A percentile compares a stretch with the other conserved stretches of the same genome.
Evolutionary conservation across 129 eudicot genomes (phyloP).

Genomic region (Heracleum sosnowskyi): DNA sequence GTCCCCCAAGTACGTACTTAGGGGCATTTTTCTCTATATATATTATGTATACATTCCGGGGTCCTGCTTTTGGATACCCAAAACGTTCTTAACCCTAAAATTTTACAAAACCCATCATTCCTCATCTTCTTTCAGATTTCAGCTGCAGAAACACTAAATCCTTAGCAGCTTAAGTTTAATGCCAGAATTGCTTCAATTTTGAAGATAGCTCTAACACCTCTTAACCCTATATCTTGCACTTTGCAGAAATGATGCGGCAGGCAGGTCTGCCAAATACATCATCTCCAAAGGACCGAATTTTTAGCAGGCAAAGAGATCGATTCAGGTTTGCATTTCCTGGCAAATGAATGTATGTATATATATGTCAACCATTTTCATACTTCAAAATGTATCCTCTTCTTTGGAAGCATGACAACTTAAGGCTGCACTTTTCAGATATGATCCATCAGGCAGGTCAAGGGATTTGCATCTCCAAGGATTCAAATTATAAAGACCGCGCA

Average conservation of each 20-base stretch:
- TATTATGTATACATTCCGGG: not conserved
- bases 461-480: not conserved
- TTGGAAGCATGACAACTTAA: conserved; percentile 5
- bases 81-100: not conserved
- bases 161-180: not conserved
- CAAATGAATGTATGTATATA: conserved; percentile 25
- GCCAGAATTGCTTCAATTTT: not conserved
- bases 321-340: conserved; percentile 45
- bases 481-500: not conserved
- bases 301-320: conserved; percentile 40
- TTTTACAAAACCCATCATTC: not conserved
- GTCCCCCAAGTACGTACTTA: too few relatives aligned
- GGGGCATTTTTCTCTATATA: too few relatives aligned
- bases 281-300: conserved; percentile 65
- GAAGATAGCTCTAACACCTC: not conserved
- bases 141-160: not conserved
- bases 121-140: not conserved
- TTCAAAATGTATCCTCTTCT: not conserved
- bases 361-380: not conserved
- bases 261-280: conserved; percentile 64
- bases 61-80: not conserved
- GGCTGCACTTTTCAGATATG: not conserved
- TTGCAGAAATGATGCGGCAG: conserved; percentile 69
- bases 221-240: not conserved
- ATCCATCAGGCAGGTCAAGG: conserved; percentile 5